Base-by-base conservation (phyloP, 371 early-diverging fungal genomes). In the Lichtheimia corymbifera region DNA sequence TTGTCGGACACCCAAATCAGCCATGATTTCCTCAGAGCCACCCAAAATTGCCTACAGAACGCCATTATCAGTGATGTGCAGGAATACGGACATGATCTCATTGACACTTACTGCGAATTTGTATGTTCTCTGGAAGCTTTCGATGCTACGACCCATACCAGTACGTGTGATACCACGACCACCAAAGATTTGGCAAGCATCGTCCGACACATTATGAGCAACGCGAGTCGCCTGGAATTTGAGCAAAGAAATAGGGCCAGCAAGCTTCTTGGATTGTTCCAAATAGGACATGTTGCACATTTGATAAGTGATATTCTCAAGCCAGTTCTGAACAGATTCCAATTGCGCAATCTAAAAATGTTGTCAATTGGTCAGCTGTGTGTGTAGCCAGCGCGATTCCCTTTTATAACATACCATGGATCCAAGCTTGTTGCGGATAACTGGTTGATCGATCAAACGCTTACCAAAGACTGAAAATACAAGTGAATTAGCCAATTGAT, bases 391-490 rank as follows among this genome's bases (percentile, higher is more conserved):
- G 45, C 28, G 4, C 0, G 41, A 11, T 57, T 11, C 57, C 68
- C 65, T 59, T 64, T 72, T 49, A 24, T 35, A 11, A 12, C 27
- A n/a, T n/a, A 87, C 85, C 58, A 93, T 65, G n/a, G 79, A 72
- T 9, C 80, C 84, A 13, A 84, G 59, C 65, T 87, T 87, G 71
- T 83, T 77, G 22, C 87, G 84, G 59, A 87, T 82, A 14, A 87
- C 87, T 15, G 82, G 80, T 63, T 87, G 87, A 47, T 85, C 80
- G 18, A 87, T 81, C 35, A 93, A 79, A 65, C 83, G 83, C 80
- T 88, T 88, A 56, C 90, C 90, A 72, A 93, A 93, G 12, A 92
- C 92, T 76, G n/a, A 86, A 74, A 5, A 83, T 77, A 90, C 77
- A 61, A n/a, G 67, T 59, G 86, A 87, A 70, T 85, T 80, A 41